Conservation (phyloP, 2,329 filamentous ascomycete genomes). For the Epichloe amarillans region DNA sequence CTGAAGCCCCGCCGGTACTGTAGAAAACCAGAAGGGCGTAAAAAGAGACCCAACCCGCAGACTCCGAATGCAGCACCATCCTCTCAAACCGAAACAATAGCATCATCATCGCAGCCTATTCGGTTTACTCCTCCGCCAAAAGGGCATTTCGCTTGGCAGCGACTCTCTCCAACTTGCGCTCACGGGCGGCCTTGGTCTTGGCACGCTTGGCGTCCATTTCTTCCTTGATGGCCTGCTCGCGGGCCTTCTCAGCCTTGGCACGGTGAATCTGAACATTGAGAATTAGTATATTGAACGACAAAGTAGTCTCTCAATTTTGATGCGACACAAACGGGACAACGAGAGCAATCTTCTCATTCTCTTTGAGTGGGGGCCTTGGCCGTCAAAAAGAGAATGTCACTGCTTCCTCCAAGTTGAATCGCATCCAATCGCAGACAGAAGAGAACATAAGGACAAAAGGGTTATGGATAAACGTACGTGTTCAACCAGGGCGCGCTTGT, state of each 20-base stretch:
- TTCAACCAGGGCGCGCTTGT: conserved; percentile 99
- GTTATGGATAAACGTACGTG: conserved; percentile 61
- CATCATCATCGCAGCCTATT: conserved; percentile 27
- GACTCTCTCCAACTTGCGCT: conserved; percentile 91
- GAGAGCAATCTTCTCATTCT: neutral
- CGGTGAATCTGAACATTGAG: conserved; percentile 70
- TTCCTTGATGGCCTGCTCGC: conserved; percentile 92
- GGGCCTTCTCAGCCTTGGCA: conserved; percentile 98
- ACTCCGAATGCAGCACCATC: conserved; percentile 48
- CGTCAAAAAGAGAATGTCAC: neutral
- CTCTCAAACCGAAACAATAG: conserved; percentile 32
- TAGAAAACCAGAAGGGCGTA: conserved; percentile 31
- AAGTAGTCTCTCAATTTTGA: neutral
- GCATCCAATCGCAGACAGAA: neutral
- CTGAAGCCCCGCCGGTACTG: conserved; percentile 37
- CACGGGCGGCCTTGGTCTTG: conserved; percentile 99
- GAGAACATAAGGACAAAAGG: neutral
- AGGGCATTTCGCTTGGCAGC: conserved; percentile 81
- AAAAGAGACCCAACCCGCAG: conserved; percentile 42
- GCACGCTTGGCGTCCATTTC: conserved; percentile 99
- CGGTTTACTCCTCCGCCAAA: conserved; percentile 51
- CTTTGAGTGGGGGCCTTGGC: neutral
- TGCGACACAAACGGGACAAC: neutral
- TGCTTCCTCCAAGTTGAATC: neutral
- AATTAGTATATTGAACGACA: neutral